Percentiles rank a stretch among this genome's conserved stretches.
Conservation (phyloP, 257 asterid genomes). For the Salvia rosmarinus region DNA sequence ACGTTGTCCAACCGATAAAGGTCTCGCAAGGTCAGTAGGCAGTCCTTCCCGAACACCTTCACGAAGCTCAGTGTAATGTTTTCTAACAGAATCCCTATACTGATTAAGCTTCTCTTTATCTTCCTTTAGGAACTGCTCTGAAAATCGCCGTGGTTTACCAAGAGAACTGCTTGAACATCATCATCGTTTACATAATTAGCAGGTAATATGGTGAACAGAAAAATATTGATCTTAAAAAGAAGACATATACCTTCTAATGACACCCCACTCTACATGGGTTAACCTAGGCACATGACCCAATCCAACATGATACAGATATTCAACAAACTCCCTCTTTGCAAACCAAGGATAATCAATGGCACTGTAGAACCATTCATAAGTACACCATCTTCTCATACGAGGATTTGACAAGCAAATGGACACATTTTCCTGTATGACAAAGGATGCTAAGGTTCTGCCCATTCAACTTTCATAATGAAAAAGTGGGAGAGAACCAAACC, state of each 20-base stretch:
- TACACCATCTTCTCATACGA: constrained; percentile 79
- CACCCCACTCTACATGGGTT: constrained; percentile 92
- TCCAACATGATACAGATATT: constrained; percentile 79
- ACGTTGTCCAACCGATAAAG: constrained; percentile 94
- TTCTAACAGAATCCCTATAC: constrained; percentile 83
- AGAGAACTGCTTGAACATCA: constrained; percentile 68
- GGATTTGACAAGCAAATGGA: constrained; percentile 65
- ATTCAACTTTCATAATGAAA: constrained; percentile 20
- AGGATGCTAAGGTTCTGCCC: constrained; percentile 12
- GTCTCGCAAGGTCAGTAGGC: constrained; percentile 88
- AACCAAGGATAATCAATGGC: constrained; percentile 98
- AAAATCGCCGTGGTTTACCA: constrained; percentile 94
- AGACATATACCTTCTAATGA: constrained; percentile 82
- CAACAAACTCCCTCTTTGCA: constrained; percentile 88
- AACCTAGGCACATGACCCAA: constrained; percentile 82
- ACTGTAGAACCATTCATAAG: constrained; percentile 91
- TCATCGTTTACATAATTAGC: constrained; percentile 14
- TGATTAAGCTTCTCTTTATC: constrained; percentile 91
- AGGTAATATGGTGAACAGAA: constrained; percentile 21
- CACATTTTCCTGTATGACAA: constrained; percentile 55
- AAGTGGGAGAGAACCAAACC: constrained; percentile 48
- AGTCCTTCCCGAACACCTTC: constrained; percentile 85
- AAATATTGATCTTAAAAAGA: constrained; percentile 26
- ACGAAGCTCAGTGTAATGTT: constrained; percentile 84
- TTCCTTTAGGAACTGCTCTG: constrained; percentile 88